These are phyloP conservation scores for Ambrosiella cleistominuta DNA, from an alignment of 2,329 filamentous ascomycete genomes.

Conservation along the genomic window DNA sequence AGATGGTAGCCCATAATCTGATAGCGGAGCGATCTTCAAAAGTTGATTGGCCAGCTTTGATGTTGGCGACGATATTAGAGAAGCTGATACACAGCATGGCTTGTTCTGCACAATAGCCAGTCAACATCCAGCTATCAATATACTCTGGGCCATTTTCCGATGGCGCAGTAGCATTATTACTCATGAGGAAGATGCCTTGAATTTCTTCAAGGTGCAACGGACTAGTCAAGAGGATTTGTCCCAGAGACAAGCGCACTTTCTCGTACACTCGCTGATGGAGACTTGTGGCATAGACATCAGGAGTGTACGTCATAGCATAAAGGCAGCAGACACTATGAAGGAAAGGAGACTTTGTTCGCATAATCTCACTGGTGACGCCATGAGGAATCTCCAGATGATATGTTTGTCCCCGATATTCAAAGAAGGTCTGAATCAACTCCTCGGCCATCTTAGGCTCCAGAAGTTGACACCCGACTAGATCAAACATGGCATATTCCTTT, in stretches of 20 bases:
- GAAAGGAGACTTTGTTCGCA: slow-evolving; percentile 22
- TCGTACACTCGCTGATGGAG: slow-evolving; percentile 23
- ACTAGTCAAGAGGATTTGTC: slow-evolving; percentile 23
- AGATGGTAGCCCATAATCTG: slow-evolving; percentile 22
- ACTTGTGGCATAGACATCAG: slow-evolving; percentile 12
- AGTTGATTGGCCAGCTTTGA: slow-evolving; percentile 19
- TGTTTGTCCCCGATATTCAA: slow-evolving; percentile 11
- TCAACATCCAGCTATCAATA: slow-evolving; percentile 26
- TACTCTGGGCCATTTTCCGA: slow-evolving; percentile 20
- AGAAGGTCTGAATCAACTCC: slow-evolving; percentile 11
- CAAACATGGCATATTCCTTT: slow-evolving; percentile 13
- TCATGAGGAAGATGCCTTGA: slow-evolving; percentile 24
- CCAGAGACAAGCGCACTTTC: slow-evolving; percentile 22
- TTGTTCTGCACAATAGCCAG: slow-evolving; percentile 25
- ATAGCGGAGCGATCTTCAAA: slow-evolving; percentile 20
- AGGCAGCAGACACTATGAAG: slow-evolving; percentile 25
- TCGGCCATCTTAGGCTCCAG: slow-evolving; percentile 10
- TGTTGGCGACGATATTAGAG: slow-evolving; percentile 23
- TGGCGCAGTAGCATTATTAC: slow-evolving; percentile 16
- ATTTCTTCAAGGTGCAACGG: slow-evolving; percentile 25
- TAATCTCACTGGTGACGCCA: slow-evolving; percentile 13
- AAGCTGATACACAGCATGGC: slow-evolving; percentile 27
- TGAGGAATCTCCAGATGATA: slow-evolving; percentile 12
- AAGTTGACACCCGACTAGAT: slow-evolving; percentile 4
- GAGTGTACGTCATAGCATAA: slow-evolving; percentile 21